phyloP scores from a whole-genome alignment of 225 moss, liverwort and hornwort genomes.

The Climacium dendroides region DNA sequence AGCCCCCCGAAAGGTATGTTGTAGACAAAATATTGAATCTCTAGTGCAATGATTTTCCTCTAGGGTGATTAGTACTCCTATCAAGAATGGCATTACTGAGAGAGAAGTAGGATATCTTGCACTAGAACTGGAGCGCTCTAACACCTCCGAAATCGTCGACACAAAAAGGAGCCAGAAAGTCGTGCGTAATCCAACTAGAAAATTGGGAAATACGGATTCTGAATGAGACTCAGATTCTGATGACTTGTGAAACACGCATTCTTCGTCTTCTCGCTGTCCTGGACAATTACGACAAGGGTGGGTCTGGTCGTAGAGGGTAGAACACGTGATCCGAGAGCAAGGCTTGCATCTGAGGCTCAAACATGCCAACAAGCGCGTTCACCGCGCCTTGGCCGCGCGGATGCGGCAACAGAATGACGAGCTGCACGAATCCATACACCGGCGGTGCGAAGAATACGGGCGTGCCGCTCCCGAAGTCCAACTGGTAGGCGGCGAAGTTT shows the following conservation, averaged over 20 bases:
- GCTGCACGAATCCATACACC: constrained; percentile 5
- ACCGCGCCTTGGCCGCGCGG: not conserved
- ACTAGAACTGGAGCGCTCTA: not conserved
- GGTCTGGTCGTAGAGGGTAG: constrained; percentile 1
- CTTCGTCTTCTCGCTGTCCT: not conserved
- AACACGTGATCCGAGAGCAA: constrained; percentile 8
- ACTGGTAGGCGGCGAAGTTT: constrained; percentile 10
- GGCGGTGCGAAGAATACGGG: constrained; percentile 30
- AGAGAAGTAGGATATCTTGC: not conserved
- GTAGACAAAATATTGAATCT: not conserved
- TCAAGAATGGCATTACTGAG: not conserved
- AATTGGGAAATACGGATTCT: not conserved
- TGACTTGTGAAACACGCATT: not conserved
- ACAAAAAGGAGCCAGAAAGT: no score
- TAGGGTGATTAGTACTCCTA: not conserved
- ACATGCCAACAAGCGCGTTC: constrained; percentile 26
- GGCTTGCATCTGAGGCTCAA: not conserved
- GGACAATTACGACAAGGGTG: not conserved
- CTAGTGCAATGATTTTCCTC: not conserved
- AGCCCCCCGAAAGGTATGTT: not conserved
- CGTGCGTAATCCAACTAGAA: not conserved
- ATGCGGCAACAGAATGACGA: constrained; percentile 32
- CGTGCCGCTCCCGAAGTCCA: constrained; percentile 52
- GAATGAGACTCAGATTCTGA: not conserved
- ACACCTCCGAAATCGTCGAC: not conserved